Conservation (phyloP, 2,329 filamentous ascomycete genomes). For the Exophiala mesophila region DNA sequence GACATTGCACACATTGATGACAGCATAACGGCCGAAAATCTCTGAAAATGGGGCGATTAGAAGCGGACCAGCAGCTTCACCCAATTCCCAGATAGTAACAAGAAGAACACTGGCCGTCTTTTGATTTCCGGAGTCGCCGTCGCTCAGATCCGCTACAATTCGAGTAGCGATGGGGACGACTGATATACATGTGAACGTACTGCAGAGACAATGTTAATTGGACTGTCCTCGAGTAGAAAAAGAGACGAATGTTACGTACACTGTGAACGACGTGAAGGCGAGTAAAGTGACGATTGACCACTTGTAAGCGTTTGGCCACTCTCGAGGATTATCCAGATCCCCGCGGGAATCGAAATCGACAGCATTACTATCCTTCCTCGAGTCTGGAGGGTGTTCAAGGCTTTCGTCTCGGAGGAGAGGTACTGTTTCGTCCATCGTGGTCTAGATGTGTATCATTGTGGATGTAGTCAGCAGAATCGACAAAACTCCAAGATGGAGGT, state of each 20-base stretch:
- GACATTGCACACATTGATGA: slow-evolving; percentile 38
- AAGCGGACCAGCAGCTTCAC: slow-evolving; percentile 44
- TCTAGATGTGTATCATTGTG: no score
- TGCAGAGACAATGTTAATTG: slow-evolving; percentile 26
- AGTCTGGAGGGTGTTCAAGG: slow-evolving; percentile 1
- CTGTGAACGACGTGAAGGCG: slow-evolving; percentile 25
- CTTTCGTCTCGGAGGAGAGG: slow-evolving; percentile 13
- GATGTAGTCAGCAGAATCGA: no score
- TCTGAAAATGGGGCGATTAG: slow-evolving; percentile 44
- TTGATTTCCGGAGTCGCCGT: slow-evolving; percentile 31
- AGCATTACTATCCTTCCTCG: slow-evolving; percentile 9
- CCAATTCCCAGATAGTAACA: slow-evolving; percentile 47
- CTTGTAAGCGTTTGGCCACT: slow-evolving; percentile 25
- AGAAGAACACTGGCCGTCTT: slow-evolving; percentile 48
- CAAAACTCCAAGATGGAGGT: no score
- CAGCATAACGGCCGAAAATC: slow-evolving; percentile 37
- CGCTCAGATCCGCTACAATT: slow-evolving; percentile 45
- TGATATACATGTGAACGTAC: slow-evolving; percentile 55
- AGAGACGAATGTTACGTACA: slow-evolving; percentile 11
- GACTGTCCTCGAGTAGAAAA: not conserved
- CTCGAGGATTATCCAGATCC: slow-evolving; percentile 26
- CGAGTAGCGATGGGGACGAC: slow-evolving; percentile 50
- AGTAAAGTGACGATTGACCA: slow-evolving; percentile 24
- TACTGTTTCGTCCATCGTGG: slow-evolving; percentile 20
- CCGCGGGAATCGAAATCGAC: slow-evolving; percentile 24